Evolutionary conservation across 1,139 yeast genomes (phyloP).

Genomic region (Zygotorulaspora mrakii): DNA sequence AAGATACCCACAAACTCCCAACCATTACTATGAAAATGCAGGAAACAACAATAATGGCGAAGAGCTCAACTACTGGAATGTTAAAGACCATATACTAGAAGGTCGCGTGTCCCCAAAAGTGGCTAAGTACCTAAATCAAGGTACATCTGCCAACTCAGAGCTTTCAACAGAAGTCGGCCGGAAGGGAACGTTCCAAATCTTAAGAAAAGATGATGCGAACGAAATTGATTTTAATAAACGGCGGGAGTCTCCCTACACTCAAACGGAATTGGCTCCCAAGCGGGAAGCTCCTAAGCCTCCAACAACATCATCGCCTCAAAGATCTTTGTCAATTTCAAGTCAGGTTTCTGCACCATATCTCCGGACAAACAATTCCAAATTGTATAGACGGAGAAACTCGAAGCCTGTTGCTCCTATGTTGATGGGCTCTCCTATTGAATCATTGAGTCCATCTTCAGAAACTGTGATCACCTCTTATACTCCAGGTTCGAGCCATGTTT

Average conservation of each 20-base stretch:
- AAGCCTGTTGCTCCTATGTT: conserved; percentile 23
- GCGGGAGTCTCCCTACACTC: conserved; percentile 66
- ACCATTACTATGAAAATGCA: conserved; percentile 34
- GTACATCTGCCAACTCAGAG: conserved; percentile 6
- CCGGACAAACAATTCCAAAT: conserved; percentile 20
- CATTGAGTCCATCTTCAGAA: conserved; percentile 21
- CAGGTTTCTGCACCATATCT: conserved; percentile 19
- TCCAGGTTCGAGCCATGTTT: conserved; percentile 41
- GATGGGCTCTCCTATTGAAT: conserved; percentile 10
- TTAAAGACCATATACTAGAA: conserved; percentile 44
- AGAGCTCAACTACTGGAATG: conserved; percentile 57
- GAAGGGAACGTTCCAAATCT: conserved; percentile 53
- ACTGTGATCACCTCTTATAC: conserved; percentile 37
- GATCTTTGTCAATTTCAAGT: conserved; percentile 17
- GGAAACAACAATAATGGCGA: conserved; percentile 29
- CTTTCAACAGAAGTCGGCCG: conserved; percentile 11
- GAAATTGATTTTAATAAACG: conserved; percentile 83
- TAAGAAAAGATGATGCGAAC: conserved; percentile 55
- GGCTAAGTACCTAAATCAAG: conserved; percentile 14
- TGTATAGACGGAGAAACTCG: conserved; percentile 15
- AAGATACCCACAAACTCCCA: conserved; percentile 37
- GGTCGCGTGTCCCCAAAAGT: conserved; percentile 19
- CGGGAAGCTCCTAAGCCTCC: conserved; percentile 67
- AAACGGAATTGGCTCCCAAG: conserved; percentile 51
- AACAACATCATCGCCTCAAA: conserved; percentile 39